These are phyloP conservation scores for Cyclotella atomus DNA, from an alignment of 108 stramenopile species.

Conservation along the genomic window DNA sequence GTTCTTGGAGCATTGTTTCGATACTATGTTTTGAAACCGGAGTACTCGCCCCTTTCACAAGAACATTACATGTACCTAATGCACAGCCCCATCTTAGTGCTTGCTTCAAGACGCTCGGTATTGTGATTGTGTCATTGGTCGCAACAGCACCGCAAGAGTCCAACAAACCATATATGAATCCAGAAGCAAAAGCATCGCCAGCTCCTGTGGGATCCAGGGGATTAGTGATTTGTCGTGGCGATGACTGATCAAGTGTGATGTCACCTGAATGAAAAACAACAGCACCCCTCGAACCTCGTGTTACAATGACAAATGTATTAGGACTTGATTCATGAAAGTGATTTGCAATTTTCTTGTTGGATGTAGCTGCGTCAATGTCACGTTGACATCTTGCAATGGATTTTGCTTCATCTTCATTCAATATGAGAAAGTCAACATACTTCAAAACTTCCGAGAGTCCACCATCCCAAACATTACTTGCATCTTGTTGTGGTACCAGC, in stretches of 20 bases:
- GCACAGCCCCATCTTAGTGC: slow-evolving; percentile 71
- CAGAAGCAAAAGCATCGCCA: slow-evolving; percentile 83
- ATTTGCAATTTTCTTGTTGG: slow-evolving; percentile 41
- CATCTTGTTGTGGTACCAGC: slow-evolving; percentile 80
- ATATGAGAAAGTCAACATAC: slow-evolving; percentile 70
- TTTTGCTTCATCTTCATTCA: slow-evolving; percentile 75
- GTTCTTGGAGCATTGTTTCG: slow-evolving; percentile 36
- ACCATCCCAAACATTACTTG: slow-evolving; percentile 74
- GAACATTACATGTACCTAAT: slow-evolving; percentile 61
- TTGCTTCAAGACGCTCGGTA: slow-evolving; percentile 9
- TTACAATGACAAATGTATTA: slow-evolving; percentile 60
- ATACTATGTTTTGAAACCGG: slow-evolving; percentile 51
- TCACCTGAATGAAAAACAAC: slow-evolving; percentile 53
- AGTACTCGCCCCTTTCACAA: slow-evolving; percentile 68
- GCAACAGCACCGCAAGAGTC: slow-evolving; percentile 25
- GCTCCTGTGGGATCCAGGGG: slow-evolving; percentile 82
- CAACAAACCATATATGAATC: slow-evolving; percentile 71
- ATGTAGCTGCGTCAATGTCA: neutral
- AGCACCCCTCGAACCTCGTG: slow-evolving; percentile 65
- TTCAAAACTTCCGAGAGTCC: slow-evolving; percentile 60
- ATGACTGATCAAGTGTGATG: slow-evolving; percentile 42
- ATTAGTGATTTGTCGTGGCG: slow-evolving; percentile 16
- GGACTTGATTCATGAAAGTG: slow-evolving; percentile 45
- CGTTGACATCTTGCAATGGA: slow-evolving; percentile 32
- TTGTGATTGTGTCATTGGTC: neutral